Conservation (phyloP, 129 eudicot species). For the Mikania micrantha region DNA sequence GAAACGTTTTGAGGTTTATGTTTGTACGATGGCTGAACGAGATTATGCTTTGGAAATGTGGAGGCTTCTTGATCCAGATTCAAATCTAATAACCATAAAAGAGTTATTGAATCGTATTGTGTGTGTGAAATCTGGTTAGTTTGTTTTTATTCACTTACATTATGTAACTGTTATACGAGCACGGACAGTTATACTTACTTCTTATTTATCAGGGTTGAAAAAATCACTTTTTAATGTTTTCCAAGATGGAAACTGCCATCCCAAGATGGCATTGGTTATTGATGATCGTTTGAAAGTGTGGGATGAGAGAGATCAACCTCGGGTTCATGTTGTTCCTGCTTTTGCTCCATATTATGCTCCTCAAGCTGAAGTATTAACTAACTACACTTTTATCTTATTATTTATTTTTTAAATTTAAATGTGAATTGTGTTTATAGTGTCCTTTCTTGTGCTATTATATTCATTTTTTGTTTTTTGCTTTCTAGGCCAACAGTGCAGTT, state of each 20-base stretch:
- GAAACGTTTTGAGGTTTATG: slow-evolving; percentile 97
- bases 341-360: slow-evolving; percentile 99
- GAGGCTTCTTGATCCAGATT: slow-evolving; percentile 98
- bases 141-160: background rate
- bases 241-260: slow-evolving; percentile 91
- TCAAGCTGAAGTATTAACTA: slow-evolving; percentile 78
- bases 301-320: slow-evolving; percentile 99
- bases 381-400: background rate
- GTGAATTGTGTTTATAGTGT: background rate
- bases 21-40: slow-evolving; percentile 99
- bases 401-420: slow-evolving; percentile 1
- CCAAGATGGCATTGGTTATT: slow-evolving; percentile 92
- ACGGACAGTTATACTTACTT: background rate
- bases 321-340: slow-evolving; percentile 99
- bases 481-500: slow-evolving; percentile 68
- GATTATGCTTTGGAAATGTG: slow-evolving; percentile 99
- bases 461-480: slow-evolving; percentile 21
- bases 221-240: slow-evolving; percentile 87
- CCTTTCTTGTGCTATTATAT: slow-evolving; percentile 9
- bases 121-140: slow-evolving; percentile 89
- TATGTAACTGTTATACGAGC: background rate
- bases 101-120: slow-evolving; percentile 76
- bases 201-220: slow-evolving; percentile 52
- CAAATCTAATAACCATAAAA: slow-evolving; percentile 66
- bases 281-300: slow-evolving; percentile 98